A percentile compares a stretch with the other conserved stretches of the same genome.
These are phyloP conservation scores for Boletus tylopilopsis DNA, from an alignment of 768 basidiomycete species.

Conservation along the genomic window DNA sequence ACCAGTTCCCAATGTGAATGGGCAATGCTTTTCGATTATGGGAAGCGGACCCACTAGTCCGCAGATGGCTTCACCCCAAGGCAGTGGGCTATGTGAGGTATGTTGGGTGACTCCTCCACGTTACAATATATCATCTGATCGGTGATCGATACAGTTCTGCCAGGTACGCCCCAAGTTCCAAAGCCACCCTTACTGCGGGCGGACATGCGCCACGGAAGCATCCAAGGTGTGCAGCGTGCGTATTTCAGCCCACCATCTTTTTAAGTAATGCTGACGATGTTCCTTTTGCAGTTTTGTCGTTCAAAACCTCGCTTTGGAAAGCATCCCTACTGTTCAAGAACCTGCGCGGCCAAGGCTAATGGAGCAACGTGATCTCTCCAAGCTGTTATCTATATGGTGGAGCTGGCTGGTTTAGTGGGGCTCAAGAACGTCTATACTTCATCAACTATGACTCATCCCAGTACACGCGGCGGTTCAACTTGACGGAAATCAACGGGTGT, in stretches of 20 bases:
- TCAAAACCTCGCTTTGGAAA: slow-evolving; percentile 31
- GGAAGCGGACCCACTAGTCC: not conserved
- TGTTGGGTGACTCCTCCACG: not conserved
- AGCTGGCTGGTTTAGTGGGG: not conserved
- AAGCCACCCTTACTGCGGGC: slow-evolving; percentile 59
- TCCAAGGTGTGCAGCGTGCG: slow-evolving; percentile 28
- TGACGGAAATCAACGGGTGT: not conserved
- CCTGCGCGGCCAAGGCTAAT: slow-evolving; percentile 26
- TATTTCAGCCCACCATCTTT: not conserved
- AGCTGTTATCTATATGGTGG: not conserved
- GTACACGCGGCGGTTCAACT: no score
- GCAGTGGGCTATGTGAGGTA: slow-evolving; percentile 30
- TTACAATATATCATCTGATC: slow-evolving; percentile 2
- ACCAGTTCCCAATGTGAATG: not conserved
- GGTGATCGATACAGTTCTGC: slow-evolving; percentile 39
- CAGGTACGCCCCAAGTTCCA: slow-evolving; percentile 58
- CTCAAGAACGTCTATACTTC: not conserved
- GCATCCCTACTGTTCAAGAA: slow-evolving; percentile 32
- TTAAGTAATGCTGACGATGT: slow-evolving; percentile 3
- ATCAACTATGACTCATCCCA: slow-evolving; percentile 17
- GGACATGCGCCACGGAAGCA: slow-evolving; percentile 56
- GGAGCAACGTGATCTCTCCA: slow-evolving; percentile 10
- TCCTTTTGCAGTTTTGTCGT: slow-evolving; percentile 23
- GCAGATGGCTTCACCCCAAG: slow-evolving; percentile 6
- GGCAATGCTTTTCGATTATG: slow-evolving; percentile 3